phyloP scores from a whole-genome alignment of 768 basidiomycete species.

The Suillus spraguei region DNA sequence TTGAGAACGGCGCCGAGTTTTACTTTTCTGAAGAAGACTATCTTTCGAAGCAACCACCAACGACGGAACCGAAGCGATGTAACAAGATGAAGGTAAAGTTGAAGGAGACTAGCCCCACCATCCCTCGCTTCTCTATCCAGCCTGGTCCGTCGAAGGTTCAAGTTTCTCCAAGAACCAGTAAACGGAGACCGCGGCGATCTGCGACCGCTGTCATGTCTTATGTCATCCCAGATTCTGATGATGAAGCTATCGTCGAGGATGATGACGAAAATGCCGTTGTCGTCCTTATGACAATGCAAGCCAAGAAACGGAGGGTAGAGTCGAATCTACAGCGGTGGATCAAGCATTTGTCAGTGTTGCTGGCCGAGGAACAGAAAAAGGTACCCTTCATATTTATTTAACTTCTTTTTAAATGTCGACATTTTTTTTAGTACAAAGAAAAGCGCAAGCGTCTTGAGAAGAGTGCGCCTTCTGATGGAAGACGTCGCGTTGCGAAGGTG shows the following conservation, averaged over 20 bases:
- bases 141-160: slow-evolving; percentile 18
- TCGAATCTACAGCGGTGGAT: slow-evolving; percentile 66
- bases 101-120: slow-evolving; percentile 38
- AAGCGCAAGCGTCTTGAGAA: slow-evolving; percentile 59
- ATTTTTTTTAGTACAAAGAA: slow-evolving; percentile 54
- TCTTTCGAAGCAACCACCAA: slow-evolving; percentile 38
- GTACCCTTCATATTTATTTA: slow-evolving; percentile 35
- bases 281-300: slow-evolving; percentile 30
- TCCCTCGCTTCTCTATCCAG: slow-evolving; percentile 27
- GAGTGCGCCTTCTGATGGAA: slow-evolving; percentile 42
- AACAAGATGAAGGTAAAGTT: slow-evolving; percentile 28
- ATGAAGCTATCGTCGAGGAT: slow-evolving; percentile 53
- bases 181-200: slow-evolving; percentile 63
- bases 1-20: slow-evolving; percentile 68
- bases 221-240: slow-evolving; percentile 69
- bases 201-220: slow-evolving; percentile 59
- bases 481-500: slow-evolving; percentile 63
- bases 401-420: slow-evolving; percentile 8
- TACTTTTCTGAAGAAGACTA: slow-evolving; percentile 74
- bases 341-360: slow-evolving; percentile 58
- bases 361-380: slow-evolving; percentile 72
- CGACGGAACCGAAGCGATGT: slow-evolving; percentile 25
- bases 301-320: slow-evolving; percentile 42
- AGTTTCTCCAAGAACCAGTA: slow-evolving; percentile 30
- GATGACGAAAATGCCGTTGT: slow-evolving; percentile 37